A percentile compares a stretch with the other conserved stretches of the same genome.
Evolutionary conservation across 2,329 filamentous ascomycete genomes (phyloP).

Genomic region (Alternaria infectoria): DNA sequence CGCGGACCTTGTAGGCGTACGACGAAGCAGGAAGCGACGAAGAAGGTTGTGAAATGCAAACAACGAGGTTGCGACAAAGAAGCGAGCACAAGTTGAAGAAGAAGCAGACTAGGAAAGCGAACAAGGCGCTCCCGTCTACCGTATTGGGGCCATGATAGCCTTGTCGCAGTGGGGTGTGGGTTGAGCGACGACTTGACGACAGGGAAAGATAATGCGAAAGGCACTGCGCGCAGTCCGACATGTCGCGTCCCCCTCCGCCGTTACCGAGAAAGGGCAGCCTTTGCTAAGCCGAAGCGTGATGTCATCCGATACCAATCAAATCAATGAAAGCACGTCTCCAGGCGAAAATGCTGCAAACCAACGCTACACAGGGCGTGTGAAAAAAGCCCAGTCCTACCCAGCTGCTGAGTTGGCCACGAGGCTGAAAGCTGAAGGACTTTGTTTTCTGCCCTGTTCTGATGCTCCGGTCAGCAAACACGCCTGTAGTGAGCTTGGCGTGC

Average conservation of each 20-base stretch:
- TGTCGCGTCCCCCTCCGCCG: constrained; percentile 9
- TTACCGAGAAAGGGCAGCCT: constrained; percentile 21
- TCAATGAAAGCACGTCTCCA: constrained; percentile 2
- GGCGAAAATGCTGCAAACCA: not conserved
- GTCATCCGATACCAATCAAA: constrained; percentile 9
- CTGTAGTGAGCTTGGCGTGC: constrained; percentile 11
- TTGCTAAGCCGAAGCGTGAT: constrained; percentile 11
- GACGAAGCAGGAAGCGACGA: not conserved
- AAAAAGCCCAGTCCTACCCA: not conserved
- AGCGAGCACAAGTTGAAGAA: not conserved
- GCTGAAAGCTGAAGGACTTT: constrained; percentile 9
- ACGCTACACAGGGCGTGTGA: not conserved
- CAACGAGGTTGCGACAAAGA: not conserved
- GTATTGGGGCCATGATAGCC: constrained; percentile 8
- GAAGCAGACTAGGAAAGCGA: not conserved
- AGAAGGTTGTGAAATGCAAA: not conserved
- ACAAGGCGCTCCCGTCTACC: constrained; percentile 7
- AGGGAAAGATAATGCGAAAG: not conserved
- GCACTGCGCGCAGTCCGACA: not conserved
- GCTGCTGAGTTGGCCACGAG: constrained; percentile 8
- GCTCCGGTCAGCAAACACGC: constrained; percentile 18
- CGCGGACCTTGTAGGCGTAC: not conserved
- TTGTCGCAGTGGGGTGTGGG: constrained; percentile 7
- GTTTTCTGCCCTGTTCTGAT: constrained; percentile 2
- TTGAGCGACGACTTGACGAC: constrained; percentile 5